phyloP scores from a whole-genome alignment of 1,284 basidiomycete species.

The Leccinum pachyderme region DNA sequence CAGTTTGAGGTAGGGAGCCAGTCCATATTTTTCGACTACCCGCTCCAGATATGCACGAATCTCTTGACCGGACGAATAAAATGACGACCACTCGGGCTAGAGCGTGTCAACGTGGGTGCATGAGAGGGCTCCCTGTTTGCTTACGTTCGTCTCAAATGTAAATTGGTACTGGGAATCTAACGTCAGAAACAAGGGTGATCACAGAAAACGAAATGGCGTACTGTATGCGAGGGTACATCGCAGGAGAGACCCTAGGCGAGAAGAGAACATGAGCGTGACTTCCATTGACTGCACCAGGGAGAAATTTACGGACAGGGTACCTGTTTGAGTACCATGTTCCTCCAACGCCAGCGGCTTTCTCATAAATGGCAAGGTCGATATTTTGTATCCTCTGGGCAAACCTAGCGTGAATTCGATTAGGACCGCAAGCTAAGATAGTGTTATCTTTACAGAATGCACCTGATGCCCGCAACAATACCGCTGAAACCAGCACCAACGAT shows the following conservation, averaged over 20 bases:
- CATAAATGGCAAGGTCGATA: conserved; percentile 50
- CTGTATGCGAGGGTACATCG: conserved; percentile 55
- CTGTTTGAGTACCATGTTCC: conserved; percentile 54
- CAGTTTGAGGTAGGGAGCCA: conserved; percentile 52
- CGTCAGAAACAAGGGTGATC: not conserved
- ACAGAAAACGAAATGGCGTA: conserved; percentile 26
- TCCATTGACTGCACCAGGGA: not conserved
- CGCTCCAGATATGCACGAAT: conserved; percentile 52
- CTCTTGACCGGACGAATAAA: conserved; percentile 58
- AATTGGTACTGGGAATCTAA: conserved; percentile 49
- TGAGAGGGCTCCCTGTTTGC: conserved; percentile 2
- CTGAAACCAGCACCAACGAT: conserved; percentile 22
- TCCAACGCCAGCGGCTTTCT: conserved; percentile 36
- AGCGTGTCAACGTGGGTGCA: not conserved
- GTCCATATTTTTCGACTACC: conserved; percentile 58
- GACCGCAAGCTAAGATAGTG: not conserved
- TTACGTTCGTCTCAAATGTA: conserved; percentile 54
- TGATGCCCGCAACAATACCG: conserved; percentile 39
- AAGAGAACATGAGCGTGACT: not conserved
- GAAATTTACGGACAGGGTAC: conserved; percentile 33
- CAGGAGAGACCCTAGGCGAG: conserved; percentile 15
- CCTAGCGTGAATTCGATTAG: conserved; percentile 26
- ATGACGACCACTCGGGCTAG: conserved; percentile 57
- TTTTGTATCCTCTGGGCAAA: conserved; percentile 56
- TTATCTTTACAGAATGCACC: no score